Base-by-base conservation (phyloP, 2,329 filamentous ascomycete genomes). In the Colletotrichum godetiae region DNA sequence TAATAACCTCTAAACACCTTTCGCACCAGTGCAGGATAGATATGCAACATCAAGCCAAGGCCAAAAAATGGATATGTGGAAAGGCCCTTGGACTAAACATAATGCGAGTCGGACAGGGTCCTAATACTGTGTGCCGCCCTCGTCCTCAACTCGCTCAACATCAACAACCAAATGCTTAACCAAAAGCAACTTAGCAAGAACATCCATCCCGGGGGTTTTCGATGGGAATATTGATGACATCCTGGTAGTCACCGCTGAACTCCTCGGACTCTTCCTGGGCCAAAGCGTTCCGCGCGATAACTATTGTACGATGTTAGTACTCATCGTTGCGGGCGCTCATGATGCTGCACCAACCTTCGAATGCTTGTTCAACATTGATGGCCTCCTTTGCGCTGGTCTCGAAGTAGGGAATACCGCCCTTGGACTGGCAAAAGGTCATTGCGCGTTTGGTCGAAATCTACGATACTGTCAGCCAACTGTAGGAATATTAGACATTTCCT, bases 321-420 rank as follows among this genome's bases (percentile, higher is more conserved):
- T 75, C 65, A 61, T 31, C 7, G 7, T 57, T 8, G 5, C 13
- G 29, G 6, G 7, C 29, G 19, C 22, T 35, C 15, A 12, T 22
- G 7, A 12, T 22, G 31, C 3, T 5, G 7, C 58, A 77, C 85
- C 73, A 81, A 92, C 91, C 90, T 83, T 94, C 92, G 78, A 91
- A 91, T 31, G 89, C 89, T 80, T 91, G 95, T 85, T 99, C 97
- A 56, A 99, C 97, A 81, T 99, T 99, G 85, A 98, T 93, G 74
- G 96, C 97, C 84, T 99, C 97, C 88, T 99, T 99, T 74, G 97
- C 97, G 84, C 95, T 98, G 22, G 97, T 99, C 90, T 99, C 97
- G 80, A 99, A 99, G 85, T 99, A 99, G 22, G 97, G 97, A 76
- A 99, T 98, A 73, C 95, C 95, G 60, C 96, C 96, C 86, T 98